Evolutionary conservation across 2,329 filamentous ascomycete genomes (phyloP).

Genomic region (Exophiala oligosperma): DNA sequence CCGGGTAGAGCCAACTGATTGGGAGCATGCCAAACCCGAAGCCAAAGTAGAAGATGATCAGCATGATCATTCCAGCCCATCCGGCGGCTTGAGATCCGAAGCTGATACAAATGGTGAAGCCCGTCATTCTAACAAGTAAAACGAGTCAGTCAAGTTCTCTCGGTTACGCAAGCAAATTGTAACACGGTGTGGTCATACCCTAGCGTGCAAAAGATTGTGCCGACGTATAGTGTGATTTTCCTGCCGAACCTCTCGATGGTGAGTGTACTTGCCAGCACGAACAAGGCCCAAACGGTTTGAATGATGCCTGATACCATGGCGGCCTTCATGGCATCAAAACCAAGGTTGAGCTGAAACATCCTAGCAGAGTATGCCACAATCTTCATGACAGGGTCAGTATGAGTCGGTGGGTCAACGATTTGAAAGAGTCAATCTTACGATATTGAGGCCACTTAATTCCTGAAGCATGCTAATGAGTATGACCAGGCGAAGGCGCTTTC

Average conservation of each 20-base stretch:
- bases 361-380: slow-evolving; percentile 1
- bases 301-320: slow-evolving; percentile 1
- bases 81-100: background rate
- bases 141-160: background rate
- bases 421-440: background rate
- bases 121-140: background rate
- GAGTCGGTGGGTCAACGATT: background rate
- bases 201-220: slow-evolving; percentile 1
- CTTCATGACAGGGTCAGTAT: background rate
- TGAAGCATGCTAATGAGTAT: slow-evolving; percentile 2
- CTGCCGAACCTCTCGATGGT: slow-evolving; percentile 1
- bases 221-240: background rate
- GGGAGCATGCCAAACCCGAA: slow-evolving; percentile 7
- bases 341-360: background rate
- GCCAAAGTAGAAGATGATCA: slow-evolving; percentile 3
- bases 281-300: background rate
- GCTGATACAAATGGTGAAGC: slow-evolving; percentile 1
- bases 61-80: slow-evolving; percentile 6
- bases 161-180: background rate
- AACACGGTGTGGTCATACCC: background rate
- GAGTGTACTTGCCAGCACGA: background rate
- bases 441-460: slow-evolving; percentile 3
- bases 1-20: slow-evolving; percentile 5
- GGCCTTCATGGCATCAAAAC: background rate
- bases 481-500: background rate